Evolutionary conservation across 164 flowering plant species (phyloP), one percentile per base, ranked within the genome.

Genomic region (Vitis riparia): DNA sequence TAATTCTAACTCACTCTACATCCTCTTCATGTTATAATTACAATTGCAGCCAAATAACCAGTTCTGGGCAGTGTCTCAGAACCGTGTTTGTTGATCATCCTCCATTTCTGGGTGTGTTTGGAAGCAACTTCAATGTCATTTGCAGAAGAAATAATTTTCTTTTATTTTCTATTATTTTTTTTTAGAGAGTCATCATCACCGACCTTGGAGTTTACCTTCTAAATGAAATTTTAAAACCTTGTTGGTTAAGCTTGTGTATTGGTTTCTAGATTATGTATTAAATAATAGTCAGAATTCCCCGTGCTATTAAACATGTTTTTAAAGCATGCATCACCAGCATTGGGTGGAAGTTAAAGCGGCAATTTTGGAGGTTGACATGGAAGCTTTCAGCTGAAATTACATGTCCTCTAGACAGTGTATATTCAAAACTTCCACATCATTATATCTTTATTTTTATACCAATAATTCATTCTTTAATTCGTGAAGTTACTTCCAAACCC

Each of bases 301-400:
- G 10, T 49, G 16, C 44, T 44, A 53, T 69, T 27, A 53, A 64
- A 17, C 14, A 19, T 32, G 55, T 68, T 64, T 13, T 16, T n/a
- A 70, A n/a, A 48, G 53, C 37, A 11, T 8, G 37, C 55, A 16
- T 67, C 63, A 62, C 64, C 75, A 37, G 66, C 71, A 68, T 49
- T 53, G 27, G 62, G 2, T 5, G 9, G n/a, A 74, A 58, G 79
- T 76, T 76, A 53, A 67, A 48, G 59, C 9, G 72, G 65, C 66
- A 52, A 66, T 48, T 30, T 64, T 62, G 50, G 71, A 53, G 63
- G 72, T 71, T 76, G 68, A 51, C 48, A 66, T 50, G n/a, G 9
- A 63, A 12, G 49, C 30, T 68, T 66, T 66, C 70, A 59, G 6
- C 29, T 27, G 48, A 44, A 52, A 53, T 37, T 7, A 16, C 52